Conservation (phyloP, 2,329 filamentous ascomycete species). For the Phyllosticta citribraziliensis region DNA sequence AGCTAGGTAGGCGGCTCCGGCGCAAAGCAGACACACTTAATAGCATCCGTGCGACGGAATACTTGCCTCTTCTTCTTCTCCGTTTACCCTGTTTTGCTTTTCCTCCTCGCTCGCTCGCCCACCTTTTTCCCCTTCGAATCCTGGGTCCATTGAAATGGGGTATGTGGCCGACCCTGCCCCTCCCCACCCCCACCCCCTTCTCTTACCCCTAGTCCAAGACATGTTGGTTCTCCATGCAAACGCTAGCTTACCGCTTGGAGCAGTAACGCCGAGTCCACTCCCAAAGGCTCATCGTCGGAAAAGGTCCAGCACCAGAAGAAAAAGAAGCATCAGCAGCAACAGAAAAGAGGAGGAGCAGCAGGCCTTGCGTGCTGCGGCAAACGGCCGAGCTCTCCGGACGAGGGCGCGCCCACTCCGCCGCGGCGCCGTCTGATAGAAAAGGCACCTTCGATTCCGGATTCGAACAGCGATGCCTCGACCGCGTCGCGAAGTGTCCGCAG, state of each 20-base stretch:
- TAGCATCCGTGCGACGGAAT: too few species aligned
- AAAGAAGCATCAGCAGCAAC: neutral
- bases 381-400: neutral
- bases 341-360: neutral
- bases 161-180: neutral
- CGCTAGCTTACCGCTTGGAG: neutral
- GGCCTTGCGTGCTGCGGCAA: neutral
- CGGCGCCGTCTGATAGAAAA: neutral
- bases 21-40: too few species aligned
- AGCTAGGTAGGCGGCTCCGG: too few species aligned
- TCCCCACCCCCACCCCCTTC: neutral
- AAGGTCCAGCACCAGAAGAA: neutral
- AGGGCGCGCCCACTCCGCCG: neutral
- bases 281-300: neutral
- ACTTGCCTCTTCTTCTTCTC: neutral
- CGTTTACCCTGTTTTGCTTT: neutral
- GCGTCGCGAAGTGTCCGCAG: neutral
- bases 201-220: too few species aligned
- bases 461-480: neutral
- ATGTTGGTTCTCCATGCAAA: neutral
- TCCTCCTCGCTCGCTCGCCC: neutral
- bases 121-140: neutral
- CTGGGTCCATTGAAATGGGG: too few species aligned
- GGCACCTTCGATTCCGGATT: neutral
- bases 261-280: neutral